Evolutionary conservation across 2,329 filamentous ascomycete genomes (phyloP), one percentile per base, ranked within the genome.

Genomic region (Tothia fuscella): DNA sequence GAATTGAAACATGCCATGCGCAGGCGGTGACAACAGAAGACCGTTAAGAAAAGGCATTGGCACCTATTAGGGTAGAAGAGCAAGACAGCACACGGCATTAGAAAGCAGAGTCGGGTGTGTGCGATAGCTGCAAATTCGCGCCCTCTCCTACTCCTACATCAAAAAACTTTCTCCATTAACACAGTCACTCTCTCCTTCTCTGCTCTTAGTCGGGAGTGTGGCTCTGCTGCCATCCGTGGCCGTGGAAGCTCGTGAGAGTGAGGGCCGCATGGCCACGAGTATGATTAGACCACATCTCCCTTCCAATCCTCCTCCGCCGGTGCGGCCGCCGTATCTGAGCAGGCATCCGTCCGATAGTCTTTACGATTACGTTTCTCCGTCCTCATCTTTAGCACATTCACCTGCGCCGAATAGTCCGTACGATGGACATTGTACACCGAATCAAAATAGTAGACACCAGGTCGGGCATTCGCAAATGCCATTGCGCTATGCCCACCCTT

Each of bases 401-500:
- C 29, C 38, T 29, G 12, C 25, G 16, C n/a, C 38, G 31, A 21
- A 16, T 29, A 26, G 25, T n/a, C 38, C 28, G 51, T 29, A 30
- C 30, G 31, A 30, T 21, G 39, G 26, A 28, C 26, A 29, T 5
- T 28, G 37, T 26, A 20, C 21, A 20, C 3, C 33, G 25, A 26
- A 9, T 14, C 9, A n/a, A n/a, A n/a, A n/a, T 30, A 31, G 39
- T 26, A 29, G 31, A 20, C 22, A 28, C 33, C 26, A 16, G 37
- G 26, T 20, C 21, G 30, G 29, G 47, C 47, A 33, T 51, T 55
- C 52, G 25, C 50, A 51, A 16, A 42, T 51, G 5, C 56, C 57
- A 9, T 56, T 57, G 39, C 59, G 59, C 49, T 63, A 62, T 48
- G 60, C 61, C 21, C 52, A 57, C 44, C 61, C 61, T 17, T 51